Evolutionary conservation across 169 alveolate species (phyloP).

Genomic region (Cryptosporidium ryanae): DNA sequence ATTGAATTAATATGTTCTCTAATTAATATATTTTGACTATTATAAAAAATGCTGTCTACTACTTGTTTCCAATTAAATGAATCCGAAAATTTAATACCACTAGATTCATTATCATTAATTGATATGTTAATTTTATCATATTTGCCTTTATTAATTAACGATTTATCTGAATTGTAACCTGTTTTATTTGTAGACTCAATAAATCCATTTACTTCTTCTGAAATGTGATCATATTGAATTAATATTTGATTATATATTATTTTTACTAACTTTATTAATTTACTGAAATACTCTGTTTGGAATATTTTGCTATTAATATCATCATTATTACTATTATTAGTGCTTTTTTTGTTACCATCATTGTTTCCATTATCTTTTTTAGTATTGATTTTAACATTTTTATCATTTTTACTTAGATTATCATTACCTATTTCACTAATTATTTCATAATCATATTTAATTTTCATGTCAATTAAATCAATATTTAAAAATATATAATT

Average conservation of each 20-base stretch:
- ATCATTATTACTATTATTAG: background rate
- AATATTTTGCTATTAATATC: background rate
- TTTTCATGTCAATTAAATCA: constrained; percentile 3
- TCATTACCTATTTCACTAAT: too few species aligned
- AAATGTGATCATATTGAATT: background rate
- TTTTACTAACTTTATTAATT: constrained; percentile 10
- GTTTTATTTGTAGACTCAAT: constrained; percentile 4
- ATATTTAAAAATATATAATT: constrained; percentile 29
- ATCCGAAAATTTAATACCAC: constrained; percentile 1
- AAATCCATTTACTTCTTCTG: constrained; percentile 9
- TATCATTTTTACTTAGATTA: background rate
- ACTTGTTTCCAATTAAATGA: constrained; percentile 42
- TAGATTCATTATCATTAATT: background rate
- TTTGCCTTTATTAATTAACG: background rate
- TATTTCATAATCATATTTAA: background rate
- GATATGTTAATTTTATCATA: background rate
- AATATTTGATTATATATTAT: constrained; percentile 5
- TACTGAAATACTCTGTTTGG: constrained; percentile 8
- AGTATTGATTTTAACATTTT: background rate
- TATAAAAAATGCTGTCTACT: constrained; percentile 6
- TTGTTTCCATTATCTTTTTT: background rate
- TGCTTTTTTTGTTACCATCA: background rate
- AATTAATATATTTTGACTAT: constrained; percentile 26
- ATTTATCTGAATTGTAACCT: background rate
- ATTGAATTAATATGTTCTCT: constrained; percentile 54